A percentile compares a stretch with the other conserved stretches of the same genome.
Conservation (phyloP, 2,329 filamentous ascomycete genomes). For the Hymenoscyphus scutula region DNA sequence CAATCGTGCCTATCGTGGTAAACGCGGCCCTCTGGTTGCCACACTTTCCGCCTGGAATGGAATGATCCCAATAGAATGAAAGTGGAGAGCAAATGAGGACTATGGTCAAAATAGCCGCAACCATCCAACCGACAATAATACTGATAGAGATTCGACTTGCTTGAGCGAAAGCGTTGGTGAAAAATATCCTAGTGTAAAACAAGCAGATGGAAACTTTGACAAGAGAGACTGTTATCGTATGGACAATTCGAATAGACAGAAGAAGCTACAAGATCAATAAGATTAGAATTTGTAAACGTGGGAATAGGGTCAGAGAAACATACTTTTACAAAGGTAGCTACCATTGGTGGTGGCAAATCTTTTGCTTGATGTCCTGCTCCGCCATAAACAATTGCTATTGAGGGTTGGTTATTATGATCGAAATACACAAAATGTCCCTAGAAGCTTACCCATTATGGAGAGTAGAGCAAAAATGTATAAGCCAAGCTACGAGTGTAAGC, state of each 20-base stretch:
- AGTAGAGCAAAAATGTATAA: slow-evolving; percentile 1
- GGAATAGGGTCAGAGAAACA: not conserved
- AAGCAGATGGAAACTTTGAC: slow-evolving; percentile 34
- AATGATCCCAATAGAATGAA: slow-evolving; percentile 10
- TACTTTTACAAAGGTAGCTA: slow-evolving; percentile 9
- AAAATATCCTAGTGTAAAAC: slow-evolving; percentile 16
- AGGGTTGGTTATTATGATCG: not conserved
- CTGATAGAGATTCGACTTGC: slow-evolving; percentile 6
- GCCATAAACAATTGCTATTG: slow-evolving; percentile 7
- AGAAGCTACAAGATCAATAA: slow-evolving; percentile 7
- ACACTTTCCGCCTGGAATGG: slow-evolving; percentile 7
- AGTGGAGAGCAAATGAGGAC: slow-evolving; percentile 11
- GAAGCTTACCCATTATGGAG: slow-evolving; percentile 5
- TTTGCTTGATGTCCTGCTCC: slow-evolving; percentile 9
- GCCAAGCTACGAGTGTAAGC: not conserved
- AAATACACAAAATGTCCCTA: not conserved
- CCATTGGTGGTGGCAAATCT: not conserved
- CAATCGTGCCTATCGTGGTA: slow-evolving; percentile 19
- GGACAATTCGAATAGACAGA: slow-evolving; percentile 4
- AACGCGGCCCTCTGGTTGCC: slow-evolving; percentile 6
- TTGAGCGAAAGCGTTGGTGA: slow-evolving; percentile 3
- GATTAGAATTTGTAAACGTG: not conserved
- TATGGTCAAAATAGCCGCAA: not conserved
- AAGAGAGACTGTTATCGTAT: slow-evolving; percentile 7
- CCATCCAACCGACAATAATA: slow-evolving; percentile 9